A percentile compares a stretch with the other conserved stretches of the same genome.
These are phyloP conservation scores for Starmerella sp. DNA, from an alignment of 805 yeast species.

Conservation along the genomic window DNA sequence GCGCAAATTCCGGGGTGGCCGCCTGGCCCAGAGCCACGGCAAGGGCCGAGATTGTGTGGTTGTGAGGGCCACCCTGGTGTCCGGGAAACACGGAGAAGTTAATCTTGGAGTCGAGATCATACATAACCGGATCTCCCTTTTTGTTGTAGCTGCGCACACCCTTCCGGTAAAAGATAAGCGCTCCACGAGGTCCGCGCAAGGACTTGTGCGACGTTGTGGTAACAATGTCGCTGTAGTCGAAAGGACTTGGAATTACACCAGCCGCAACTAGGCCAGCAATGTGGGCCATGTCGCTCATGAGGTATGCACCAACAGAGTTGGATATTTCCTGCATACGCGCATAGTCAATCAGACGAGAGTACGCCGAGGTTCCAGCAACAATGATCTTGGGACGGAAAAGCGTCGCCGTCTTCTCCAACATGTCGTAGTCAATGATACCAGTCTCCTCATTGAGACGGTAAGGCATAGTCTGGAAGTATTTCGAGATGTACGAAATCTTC, in stretches of 20 bases:
- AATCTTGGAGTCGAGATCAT: slow-evolving; percentile 82
- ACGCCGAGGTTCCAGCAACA: slow-evolving; percentile 96
- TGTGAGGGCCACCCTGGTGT: slow-evolving; percentile 99
- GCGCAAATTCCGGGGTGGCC: slow-evolving; percentile 71
- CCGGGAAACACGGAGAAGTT: slow-evolving; percentile 98
- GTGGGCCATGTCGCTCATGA: slow-evolving; percentile 94
- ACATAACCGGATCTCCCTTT: slow-evolving; percentile 75
- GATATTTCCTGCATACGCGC: slow-evolving; percentile 82
- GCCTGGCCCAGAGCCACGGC: slow-evolving; percentile 95
- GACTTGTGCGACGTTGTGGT: slow-evolving; percentile 98
- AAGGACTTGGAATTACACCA: slow-evolving; percentile 86
- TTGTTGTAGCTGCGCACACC: slow-evolving; percentile 71
- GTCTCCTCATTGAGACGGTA: slow-evolving; percentile 78
- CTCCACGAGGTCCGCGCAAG: slow-evolving; percentile 97
- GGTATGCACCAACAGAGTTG: slow-evolving; percentile 84
- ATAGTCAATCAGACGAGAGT: slow-evolving; percentile 83
- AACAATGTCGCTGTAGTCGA: slow-evolving; percentile 86
- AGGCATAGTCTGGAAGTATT: slow-evolving; percentile 96
- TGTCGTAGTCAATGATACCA: slow-evolving; percentile 87
- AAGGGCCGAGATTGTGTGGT: slow-evolving; percentile 91
- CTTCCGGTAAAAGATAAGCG: slow-evolving; percentile 93
- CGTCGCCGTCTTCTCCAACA: slow-evolving; percentile 66
- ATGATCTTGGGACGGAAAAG: slow-evolving; percentile 89
- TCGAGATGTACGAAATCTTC: slow-evolving; percentile 83
- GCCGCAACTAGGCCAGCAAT: slow-evolving; percentile 94